Base-by-base conservation (phyloP, 257 asterid genomes). In the Nicotiana noctiflora region DNA sequence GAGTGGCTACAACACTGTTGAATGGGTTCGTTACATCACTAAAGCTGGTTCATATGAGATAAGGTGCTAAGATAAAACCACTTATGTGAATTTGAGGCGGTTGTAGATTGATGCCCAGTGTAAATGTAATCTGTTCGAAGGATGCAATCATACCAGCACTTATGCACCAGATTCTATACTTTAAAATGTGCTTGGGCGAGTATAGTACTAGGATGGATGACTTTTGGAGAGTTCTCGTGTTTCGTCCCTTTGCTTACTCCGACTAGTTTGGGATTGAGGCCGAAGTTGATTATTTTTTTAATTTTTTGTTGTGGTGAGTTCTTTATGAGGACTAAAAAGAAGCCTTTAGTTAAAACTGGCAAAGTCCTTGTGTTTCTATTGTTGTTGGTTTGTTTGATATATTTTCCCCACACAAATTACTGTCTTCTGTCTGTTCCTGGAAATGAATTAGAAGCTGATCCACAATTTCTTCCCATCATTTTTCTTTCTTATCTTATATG, bases 1-100 rank as follows among this genome's bases (percentile, higher is more conserved):
- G 93, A 95, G 97, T 67, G 99, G 99, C 49, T 95, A 95, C 89
- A 95, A 94, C 89, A 95, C 99, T 0, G 99, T 95, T 44, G 99
- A 95, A 87, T 95, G 99, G 99, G 99, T 95, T 76, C 99, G 99
- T 82, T 95, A 95, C 83, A 95, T 95, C 79, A 95, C 98, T 32
- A 95, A 95, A 89, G 99, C 98, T 55, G 99, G 99, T 81, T 95
- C 99, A 5, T 95, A 95, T n/a, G 99, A 95, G 88, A 87, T 95
- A 85, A 90, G 99, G 88, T 93, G 99, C 89, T 93, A 88, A 88
- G 86, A 79, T 15, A 32, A 23, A 72, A 72, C 78, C 46, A 25
- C 61, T 44, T 49, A 8, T 6, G 8, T 46, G 78, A 72, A 37
- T 23, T 23, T 23, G 44, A 23, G 21, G 40, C 25, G 0, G 25